A percentile compares a stretch with the other conserved stretches of the same genome.
Conservation (phyloP, 768 basidiomycete species). For the Piloderma croceum region DNA sequence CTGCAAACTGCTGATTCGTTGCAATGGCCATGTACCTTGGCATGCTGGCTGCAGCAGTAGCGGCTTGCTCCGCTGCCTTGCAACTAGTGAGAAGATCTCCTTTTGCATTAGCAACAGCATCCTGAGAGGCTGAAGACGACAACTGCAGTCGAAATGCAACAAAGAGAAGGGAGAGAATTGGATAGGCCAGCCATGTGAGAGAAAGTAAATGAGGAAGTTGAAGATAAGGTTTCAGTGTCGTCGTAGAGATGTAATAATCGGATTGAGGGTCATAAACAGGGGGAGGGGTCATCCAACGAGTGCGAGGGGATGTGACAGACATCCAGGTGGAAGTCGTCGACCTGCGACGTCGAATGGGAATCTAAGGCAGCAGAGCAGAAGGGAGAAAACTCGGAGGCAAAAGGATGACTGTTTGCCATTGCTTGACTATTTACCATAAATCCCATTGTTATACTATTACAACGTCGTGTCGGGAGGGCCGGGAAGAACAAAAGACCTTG, state of each 20-base stretch:
- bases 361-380: neutral
- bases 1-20: slow-evolving; percentile 72
- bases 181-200: slow-evolving; percentile 87
- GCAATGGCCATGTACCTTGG: slow-evolving; percentile 85
- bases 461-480: no score
- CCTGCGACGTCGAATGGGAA: neutral
- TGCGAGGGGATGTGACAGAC: neutral
- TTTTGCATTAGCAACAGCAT: slow-evolving; percentile 66
- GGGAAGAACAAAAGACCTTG: no score
- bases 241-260: neutral
- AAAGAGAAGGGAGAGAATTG: slow-evolving; percentile 83
- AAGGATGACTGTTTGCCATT: no score
- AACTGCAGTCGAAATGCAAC: slow-evolving; percentile 78
- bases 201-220: slow-evolving; percentile 78
- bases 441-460: no score
- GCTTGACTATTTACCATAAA: no score
- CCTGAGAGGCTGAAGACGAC: slow-evolving; percentile 64
- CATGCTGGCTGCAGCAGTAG: slow-evolving; percentile 77
- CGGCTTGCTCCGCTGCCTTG: slow-evolving; percentile 77
- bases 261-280: neutral
- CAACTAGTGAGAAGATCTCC: slow-evolving; percentile 76
- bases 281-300: neutral
- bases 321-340: neutral
- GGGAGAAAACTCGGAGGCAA: neutral
- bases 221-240: slow-evolving; percentile 71